Evolutionary conservation across 768 basidiomycete species (phyloP).

Genomic region (Calocybe cyanea): DNA sequence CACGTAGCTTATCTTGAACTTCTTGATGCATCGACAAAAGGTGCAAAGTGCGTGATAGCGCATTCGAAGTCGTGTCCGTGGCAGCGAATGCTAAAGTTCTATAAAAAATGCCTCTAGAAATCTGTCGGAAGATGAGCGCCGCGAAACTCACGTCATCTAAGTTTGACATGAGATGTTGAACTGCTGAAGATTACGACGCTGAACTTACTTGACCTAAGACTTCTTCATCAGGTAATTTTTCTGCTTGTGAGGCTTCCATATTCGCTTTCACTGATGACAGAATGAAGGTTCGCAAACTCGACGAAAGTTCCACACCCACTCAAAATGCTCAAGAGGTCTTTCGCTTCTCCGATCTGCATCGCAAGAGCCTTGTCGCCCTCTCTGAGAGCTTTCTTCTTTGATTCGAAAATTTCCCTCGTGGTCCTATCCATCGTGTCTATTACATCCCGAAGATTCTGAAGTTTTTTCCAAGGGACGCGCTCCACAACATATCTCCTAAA

Average conservation of each 20-base stretch:
- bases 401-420: too few species aligned
- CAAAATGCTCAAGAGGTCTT: slow-evolving; percentile 28
- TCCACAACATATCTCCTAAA: too few species aligned
- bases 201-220: slow-evolving; percentile 22
- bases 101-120: not conserved
- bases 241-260: slow-evolving; percentile 19
- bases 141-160: slow-evolving; percentile 14
- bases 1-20: too few species aligned
- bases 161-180: not conserved
- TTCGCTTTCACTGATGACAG: slow-evolving; percentile 26
- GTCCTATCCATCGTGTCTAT: too few species aligned
- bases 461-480: too few species aligned
- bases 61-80: slow-evolving; percentile 32
- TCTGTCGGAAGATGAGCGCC: too few species aligned
- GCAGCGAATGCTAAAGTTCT: slow-evolving; percentile 28
- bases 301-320: too few species aligned
- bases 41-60: too few species aligned
- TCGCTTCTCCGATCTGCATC: slow-evolving; percentile 26
- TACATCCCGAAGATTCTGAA: too few species aligned
- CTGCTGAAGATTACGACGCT: not conserved
- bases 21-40: too few species aligned
- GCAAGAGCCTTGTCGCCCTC: slow-evolving; percentile 25
- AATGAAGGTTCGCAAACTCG: not conserved
- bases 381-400: slow-evolving; percentile 22
- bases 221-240: slow-evolving; percentile 27